Evolutionary conservation across 2,329 filamentous ascomycete species (phyloP).

Genomic region (Dryadomyces sulphureus): DNA sequence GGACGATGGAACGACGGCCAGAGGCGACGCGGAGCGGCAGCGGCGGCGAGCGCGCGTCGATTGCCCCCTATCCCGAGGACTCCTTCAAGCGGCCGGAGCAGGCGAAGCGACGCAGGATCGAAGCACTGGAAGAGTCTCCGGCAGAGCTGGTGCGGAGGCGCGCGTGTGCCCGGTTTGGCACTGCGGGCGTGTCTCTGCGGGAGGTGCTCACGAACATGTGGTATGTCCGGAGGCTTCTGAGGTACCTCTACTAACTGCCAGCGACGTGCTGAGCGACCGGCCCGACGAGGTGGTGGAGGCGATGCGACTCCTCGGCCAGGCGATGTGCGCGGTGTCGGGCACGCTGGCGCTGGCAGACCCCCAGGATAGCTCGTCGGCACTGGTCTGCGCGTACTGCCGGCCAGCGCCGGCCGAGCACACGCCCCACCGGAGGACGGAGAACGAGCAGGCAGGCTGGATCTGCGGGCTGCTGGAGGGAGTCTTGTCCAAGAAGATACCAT

Average conservation of each 20-base stretch:
- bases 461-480: background rate
- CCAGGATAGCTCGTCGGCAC: constrained; percentile 1
- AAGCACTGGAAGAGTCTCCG: background rate
- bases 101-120: constrained; percentile 8
- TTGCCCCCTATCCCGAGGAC: constrained; percentile 4
- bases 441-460: background rate
- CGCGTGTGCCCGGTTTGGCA: constrained; percentile 4
- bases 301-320: constrained; percentile 5
- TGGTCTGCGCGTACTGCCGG: constrained; percentile 5
- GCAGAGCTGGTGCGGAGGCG: background rate
- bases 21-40: no score
- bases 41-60: constrained; percentile 1
- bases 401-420: background rate
- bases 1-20: no score
- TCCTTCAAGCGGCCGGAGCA: constrained; percentile 4
- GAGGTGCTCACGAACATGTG: constrained; percentile 5
- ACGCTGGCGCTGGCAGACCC: constrained; percentile 4
- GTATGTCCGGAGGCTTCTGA: no score
- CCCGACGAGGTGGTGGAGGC: background rate
- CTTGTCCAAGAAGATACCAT: background rate
- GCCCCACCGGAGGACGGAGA: background rate
- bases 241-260: no score
- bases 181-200: background rate
- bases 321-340: constrained; percentile 3
- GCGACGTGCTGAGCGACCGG: no score